Base-by-base conservation (phyloP, 176 grass and related monocot genomes). In the Carex myosuroides region DNA sequence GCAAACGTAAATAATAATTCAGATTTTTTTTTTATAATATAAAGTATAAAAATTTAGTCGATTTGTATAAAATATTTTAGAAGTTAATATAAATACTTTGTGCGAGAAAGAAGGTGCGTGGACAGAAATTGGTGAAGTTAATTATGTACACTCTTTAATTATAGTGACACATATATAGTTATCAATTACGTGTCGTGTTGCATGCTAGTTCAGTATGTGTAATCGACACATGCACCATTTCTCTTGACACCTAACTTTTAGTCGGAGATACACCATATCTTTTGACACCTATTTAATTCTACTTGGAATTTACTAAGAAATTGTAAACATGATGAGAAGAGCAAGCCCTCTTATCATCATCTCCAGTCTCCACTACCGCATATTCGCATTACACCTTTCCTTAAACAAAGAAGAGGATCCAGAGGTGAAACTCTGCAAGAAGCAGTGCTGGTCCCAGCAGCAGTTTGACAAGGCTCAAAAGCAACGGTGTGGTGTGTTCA, bases 401-500 rank as follows among this genome's bases (percentile, higher is more conserved):
- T 26, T 14, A 6, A 5, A 54, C 21, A 42, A 76, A 42, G 13
- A 64, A 14, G 81, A 84, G 63, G 86, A 84, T 63, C 68, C 59
- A 33, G 86, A 79, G 70, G 68, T 79, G 33, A 64, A 55, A 22
- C 86, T 88, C 44, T 88, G 86, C 80, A 88, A 84, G 79, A 9
- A 65, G 55, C 41, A 87, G 9, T 87, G 86, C 80, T 2, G 39
- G 13, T 72, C 21, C 11, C 80, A 87, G 33, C 86, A 84, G 58
- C 80, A 88, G 59, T 88, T 84, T 48, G 60, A 79, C 16, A 21
- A 79, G 33, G 17, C 3, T 65, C 58, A 88, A 33, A 56, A 59
- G 53, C 5, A 21, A 11, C 20, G 42, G 10, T 68, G 80, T 29
- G 14, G 54, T 68, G 80, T 29, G 14, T 64, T 33, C 39, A 39